phyloP scores from a whole-genome alignment of 441 rosid genomes.

The Croton laevigatus region DNA sequence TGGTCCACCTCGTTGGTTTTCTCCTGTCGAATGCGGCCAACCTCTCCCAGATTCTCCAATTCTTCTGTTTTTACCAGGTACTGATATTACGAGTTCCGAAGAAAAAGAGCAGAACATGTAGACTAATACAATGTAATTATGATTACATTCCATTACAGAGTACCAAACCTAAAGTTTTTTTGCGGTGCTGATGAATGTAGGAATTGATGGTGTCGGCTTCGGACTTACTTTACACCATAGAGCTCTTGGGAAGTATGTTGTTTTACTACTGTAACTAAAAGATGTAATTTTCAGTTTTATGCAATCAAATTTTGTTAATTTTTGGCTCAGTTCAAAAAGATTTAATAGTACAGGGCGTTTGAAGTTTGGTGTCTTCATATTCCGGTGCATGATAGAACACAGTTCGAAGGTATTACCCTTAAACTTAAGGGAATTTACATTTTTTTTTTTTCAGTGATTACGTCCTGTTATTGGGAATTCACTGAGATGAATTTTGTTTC shows the following conservation, averaged over 20 bases:
- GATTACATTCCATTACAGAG: too few relatives aligned
- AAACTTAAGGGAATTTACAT: background rate
- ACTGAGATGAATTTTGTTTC: slow-evolving; percentile 5
- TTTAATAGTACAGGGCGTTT: slow-evolving; percentile 62
- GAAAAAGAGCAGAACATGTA: background rate
- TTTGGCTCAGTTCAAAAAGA: background rate
- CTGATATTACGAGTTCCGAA: slow-evolving; percentile 8
- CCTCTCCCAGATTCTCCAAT: slow-evolving; percentile 68
- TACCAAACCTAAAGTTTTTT: background rate
- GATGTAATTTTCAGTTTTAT: background rate
- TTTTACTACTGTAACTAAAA: background rate
- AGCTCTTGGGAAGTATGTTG: slow-evolving; percentile 85
- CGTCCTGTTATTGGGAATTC: background rate
- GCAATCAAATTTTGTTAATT: background rate
- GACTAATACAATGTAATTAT: too few relatives aligned
- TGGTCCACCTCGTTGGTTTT: slow-evolving; percentile 88
- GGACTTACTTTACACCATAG: slow-evolving; percentile 82
- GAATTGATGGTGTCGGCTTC: slow-evolving; percentile 82
- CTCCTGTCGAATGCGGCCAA: slow-evolving; percentile 67
- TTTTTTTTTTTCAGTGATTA: background rate
- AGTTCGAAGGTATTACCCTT: slow-evolving; percentile 59
- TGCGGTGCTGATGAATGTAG: slow-evolving; percentile 35
- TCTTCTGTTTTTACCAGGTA: slow-evolving; percentile 83
- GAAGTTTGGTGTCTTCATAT: slow-evolving; percentile 85
- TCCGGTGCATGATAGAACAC: slow-evolving; percentile 74